Conservation (phyloP, 2,329 filamentous ascomycete genomes). For the Fusarium annulatum region DNA sequence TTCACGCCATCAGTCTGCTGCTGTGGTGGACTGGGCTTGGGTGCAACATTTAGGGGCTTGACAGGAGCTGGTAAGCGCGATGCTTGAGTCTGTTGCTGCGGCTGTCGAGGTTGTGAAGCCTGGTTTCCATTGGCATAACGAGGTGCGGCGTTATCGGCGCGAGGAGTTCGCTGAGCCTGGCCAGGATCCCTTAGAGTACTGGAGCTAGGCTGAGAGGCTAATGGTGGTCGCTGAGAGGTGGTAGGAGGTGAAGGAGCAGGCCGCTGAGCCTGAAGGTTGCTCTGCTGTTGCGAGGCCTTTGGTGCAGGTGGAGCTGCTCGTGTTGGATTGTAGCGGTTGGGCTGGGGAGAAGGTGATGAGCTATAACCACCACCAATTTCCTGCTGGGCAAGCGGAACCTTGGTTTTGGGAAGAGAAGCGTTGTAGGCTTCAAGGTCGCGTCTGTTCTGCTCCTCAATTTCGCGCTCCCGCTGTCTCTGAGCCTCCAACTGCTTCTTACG, state of each 20-base stretch:
- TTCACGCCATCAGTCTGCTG: slow-evolving; percentile 77
- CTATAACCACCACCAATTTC: slow-evolving; percentile 79
- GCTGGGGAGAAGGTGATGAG: slow-evolving; percentile 50
- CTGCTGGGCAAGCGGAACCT: slow-evolving; percentile 85
- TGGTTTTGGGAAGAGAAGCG: slow-evolving; percentile 84
- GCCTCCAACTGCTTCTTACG: slow-evolving; percentile 72
- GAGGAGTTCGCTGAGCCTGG: slow-evolving; percentile 55
- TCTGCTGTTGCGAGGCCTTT: slow-evolving; percentile 65
- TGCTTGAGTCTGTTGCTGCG: slow-evolving; percentile 58
- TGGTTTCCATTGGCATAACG: slow-evolving; percentile 67
- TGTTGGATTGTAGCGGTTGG: slow-evolving; percentile 86
- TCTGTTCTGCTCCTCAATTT: slow-evolving; percentile 73
- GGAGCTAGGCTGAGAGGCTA: slow-evolving; percentile 63
- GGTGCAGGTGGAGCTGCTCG: slow-evolving; percentile 87
- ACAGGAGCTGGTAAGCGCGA: slow-evolving; percentile 70
- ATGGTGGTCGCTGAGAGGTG: slow-evolving; percentile 57
- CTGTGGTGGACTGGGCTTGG: slow-evolving; percentile 66
- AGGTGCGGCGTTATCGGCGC: slow-evolving; percentile 63
- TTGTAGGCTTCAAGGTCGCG: slow-evolving; percentile 90
- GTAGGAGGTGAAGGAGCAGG: slow-evolving; percentile 77
- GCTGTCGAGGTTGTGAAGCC: slow-evolving; percentile 61
- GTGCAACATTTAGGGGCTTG: slow-evolving; percentile 82
- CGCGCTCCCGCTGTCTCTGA: slow-evolving; percentile 61
- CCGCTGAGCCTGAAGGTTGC: slow-evolving; percentile 75
- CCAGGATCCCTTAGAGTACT: slow-evolving; percentile 56